Conservation (phyloP, 495 filamentous ascomycete species). For the Aspergillus coremiiformis region DNA sequence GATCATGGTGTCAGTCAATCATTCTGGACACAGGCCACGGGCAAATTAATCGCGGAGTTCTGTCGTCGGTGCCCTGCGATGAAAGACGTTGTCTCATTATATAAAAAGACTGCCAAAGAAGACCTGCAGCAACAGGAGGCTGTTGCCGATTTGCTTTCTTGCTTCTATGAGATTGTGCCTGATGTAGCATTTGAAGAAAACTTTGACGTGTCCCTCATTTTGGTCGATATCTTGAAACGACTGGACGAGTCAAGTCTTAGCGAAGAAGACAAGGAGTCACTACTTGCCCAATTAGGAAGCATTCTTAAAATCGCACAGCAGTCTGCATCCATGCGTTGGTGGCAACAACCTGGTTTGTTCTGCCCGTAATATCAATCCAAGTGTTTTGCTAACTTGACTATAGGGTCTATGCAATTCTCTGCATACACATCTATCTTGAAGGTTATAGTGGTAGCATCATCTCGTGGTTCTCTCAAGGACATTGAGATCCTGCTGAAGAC, state of each 20-base stretch:
- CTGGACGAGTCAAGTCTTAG: constrained; percentile 34
- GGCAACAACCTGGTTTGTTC: constrained; percentile 50
- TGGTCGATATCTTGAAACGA: constrained; percentile 57
- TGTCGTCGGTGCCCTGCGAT: constrained; percentile 69
- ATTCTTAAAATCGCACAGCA: constrained; percentile 67
- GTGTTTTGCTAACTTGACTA: neutral
- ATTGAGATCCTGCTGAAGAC: constrained; percentile 27
- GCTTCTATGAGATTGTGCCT: constrained; percentile 77
- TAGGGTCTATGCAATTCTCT: constrained; percentile 40
- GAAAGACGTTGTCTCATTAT: constrained; percentile 65
- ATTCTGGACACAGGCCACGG: constrained; percentile 59
- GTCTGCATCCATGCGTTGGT: constrained; percentile 80
- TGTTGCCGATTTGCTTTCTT: constrained; percentile 60
- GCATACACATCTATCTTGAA: constrained; percentile 42
- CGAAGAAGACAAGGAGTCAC: constrained; percentile 41
- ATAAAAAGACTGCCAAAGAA: constrained; percentile 53
- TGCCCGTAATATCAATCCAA: neutral
- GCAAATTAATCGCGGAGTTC: constrained; percentile 64
- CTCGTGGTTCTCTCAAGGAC: constrained; percentile 28
- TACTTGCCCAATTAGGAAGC: constrained; percentile 64
- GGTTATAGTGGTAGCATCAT: constrained; percentile 30
- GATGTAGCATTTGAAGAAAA: constrained; percentile 72
- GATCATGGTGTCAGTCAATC: constrained; percentile 34
- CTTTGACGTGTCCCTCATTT: constrained; percentile 71
- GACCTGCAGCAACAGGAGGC: constrained; percentile 74